Conservation (phyloP, 73 alveolate species). For the Paramecium sexaurelia region DNA sequence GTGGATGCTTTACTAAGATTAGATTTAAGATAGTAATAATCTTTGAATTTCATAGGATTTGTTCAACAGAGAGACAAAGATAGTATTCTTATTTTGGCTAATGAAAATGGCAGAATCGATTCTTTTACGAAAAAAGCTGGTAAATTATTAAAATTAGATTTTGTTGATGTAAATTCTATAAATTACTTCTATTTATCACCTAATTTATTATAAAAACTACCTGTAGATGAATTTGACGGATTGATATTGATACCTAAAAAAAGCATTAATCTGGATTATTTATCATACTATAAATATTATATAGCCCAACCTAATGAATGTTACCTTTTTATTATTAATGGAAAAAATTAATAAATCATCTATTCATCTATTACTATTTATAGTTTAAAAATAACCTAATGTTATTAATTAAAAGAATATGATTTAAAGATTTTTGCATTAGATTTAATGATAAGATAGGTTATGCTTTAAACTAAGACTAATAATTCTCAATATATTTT, state of each 20-base stretch:
- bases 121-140: not conserved
- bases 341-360: not conserved
- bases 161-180: not conserved
- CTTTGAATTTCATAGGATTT: not conserved
- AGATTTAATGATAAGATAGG: not conserved
- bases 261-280: not conserved
- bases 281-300: not conserved
- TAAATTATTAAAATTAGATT: not conserved
- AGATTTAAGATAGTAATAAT: not conserved
- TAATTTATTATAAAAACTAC: not conserved
- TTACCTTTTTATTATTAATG: not conserved
- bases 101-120: not conserved
- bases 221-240: not conserved
- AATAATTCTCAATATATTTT: not conserved
- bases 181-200: conserved; percentile 1
- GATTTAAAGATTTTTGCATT: not conserved
- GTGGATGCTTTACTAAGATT: conserved; percentile 10
- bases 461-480: not conserved
- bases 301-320: not conserved
- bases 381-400: not conserved
- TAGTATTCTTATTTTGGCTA: not conserved
- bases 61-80: not conserved
- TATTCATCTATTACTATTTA: not conserved
- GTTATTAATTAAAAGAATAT: not conserved
- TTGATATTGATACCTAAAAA: not conserved